Evolutionary conservation across 2,329 filamentous ascomycete species (phyloP).

Genomic region (Alternaria ethzedia): DNA sequence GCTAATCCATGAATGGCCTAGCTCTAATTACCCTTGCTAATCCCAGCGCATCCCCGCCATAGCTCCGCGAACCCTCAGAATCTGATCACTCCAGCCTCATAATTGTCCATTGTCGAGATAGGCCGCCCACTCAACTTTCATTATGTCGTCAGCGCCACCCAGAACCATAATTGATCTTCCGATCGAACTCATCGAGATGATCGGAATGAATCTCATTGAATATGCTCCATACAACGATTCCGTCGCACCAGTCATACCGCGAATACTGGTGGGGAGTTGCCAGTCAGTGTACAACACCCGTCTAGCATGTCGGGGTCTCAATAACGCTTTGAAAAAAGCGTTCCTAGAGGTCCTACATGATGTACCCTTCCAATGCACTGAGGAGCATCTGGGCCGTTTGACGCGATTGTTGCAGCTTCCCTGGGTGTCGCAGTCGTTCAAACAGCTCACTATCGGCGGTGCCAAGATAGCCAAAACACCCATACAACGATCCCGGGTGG

Average conservation of each 20-base stretch:
- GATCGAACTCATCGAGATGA: neutral
- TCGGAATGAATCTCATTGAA: neutral
- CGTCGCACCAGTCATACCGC: neutral
- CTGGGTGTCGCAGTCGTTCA: neutral
- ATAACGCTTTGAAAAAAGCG: neutral
- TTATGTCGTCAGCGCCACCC: neutral
- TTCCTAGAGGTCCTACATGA: neutral
- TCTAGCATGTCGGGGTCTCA: neutral
- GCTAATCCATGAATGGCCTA: neutral
- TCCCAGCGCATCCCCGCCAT: neutral
- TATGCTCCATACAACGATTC: neutral
- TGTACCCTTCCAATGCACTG: neutral
- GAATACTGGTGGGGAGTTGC: neutral
- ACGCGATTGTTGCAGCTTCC: neutral
- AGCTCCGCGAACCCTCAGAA: neutral
- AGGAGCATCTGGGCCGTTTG: neutral
- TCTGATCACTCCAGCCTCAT: neutral
- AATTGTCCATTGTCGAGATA: neutral
- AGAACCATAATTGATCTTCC: neutral
- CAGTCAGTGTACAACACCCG: neutral
- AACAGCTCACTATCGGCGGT: neutral
- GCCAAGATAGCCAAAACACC: neutral
- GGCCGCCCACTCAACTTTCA: accelerated
- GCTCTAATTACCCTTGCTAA: neutral
- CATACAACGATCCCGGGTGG: neutral